Conservation (phyloP, 2,329 filamentous ascomycete species). For the Beauveria sp. region DNA sequence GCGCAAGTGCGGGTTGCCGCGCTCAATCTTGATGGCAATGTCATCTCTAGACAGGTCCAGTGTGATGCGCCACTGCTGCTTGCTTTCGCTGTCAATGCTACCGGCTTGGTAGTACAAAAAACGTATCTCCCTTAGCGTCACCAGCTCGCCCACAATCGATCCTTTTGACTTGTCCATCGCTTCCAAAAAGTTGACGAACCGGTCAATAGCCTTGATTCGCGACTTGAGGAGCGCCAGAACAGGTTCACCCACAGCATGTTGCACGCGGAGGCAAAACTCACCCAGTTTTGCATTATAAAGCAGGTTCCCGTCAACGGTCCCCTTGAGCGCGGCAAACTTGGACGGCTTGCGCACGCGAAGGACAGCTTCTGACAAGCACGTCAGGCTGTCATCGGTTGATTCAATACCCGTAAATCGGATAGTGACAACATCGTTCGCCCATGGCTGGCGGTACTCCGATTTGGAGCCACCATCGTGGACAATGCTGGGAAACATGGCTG, state of each 20-base stretch:
- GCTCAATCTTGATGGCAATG: slow-evolving; percentile 53
- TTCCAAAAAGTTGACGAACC: slow-evolving; percentile 62
- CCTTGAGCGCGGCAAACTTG: slow-evolving; percentile 48
- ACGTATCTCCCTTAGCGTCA: slow-evolving; percentile 54
- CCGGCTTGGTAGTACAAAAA: slow-evolving; percentile 56
- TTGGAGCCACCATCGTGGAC: slow-evolving; percentile 19
- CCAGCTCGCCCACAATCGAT: slow-evolving; percentile 48
- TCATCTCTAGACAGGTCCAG: slow-evolving; percentile 48
- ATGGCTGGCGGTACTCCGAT: slow-evolving; percentile 29
- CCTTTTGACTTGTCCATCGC: slow-evolving; percentile 51
- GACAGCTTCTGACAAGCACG: slow-evolving; percentile 43
- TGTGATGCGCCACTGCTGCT: slow-evolving; percentile 41
- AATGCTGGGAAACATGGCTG: slow-evolving; percentile 35
- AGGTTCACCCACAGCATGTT: slow-evolving; percentile 49
- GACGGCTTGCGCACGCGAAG: slow-evolving; percentile 45
- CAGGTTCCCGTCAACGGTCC: slow-evolving; percentile 52
- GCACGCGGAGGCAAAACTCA: slow-evolving; percentile 55
- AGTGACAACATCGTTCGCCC: slow-evolving; percentile 53
- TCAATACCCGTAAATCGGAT: slow-evolving; percentile 48
- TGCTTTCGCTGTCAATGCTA: neutral
- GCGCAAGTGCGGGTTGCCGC: slow-evolving; percentile 59
- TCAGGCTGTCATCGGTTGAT: slow-evolving; percentile 20
- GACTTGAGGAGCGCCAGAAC: slow-evolving; percentile 51
- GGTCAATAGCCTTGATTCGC: slow-evolving; percentile 59
- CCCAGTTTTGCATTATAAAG: slow-evolving; percentile 52